Evolutionary conservation across 257 asterid genomes (phyloP).

Genomic region (Nemophila menziesii): DNA sequence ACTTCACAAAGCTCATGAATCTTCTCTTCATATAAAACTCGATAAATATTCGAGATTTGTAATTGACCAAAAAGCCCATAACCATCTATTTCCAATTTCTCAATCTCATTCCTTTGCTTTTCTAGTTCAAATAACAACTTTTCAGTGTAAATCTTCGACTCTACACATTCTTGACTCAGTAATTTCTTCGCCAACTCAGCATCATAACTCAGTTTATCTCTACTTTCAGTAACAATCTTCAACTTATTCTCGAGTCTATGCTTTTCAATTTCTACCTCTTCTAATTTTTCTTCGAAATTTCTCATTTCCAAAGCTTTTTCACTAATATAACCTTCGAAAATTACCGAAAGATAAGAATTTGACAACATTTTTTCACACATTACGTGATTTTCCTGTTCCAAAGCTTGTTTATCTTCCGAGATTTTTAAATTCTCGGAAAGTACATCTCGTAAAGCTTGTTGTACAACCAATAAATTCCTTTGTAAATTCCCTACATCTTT

Average conservation of each 20-base stretch:
- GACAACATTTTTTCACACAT: slow-evolving; percentile 34
- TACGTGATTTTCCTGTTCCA: slow-evolving; percentile 52
- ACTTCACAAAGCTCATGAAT: slow-evolving; percentile 48
- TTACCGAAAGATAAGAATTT: slow-evolving; percentile 35
- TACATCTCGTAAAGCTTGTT: slow-evolving; percentile 29
- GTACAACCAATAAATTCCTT: slow-evolving; percentile 25
- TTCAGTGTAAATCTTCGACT: slow-evolving; percentile 32
- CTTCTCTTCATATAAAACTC: slow-evolving; percentile 62
- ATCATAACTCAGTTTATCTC: background rate
- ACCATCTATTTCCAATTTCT: slow-evolving; percentile 44
- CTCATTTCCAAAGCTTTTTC: slow-evolving; percentile 40
- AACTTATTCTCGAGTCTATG: background rate
- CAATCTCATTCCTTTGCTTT: slow-evolving; percentile 29
- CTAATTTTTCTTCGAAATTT: slow-evolving; percentile 35
- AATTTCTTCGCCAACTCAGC: slow-evolving; percentile 34
- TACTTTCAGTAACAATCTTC: background rate
- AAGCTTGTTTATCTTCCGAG: slow-evolving; percentile 36
- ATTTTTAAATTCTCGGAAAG: slow-evolving; percentile 30
- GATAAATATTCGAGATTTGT: slow-evolving; percentile 42
- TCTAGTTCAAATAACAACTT: slow-evolving; percentile 41
- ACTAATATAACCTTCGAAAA: slow-evolving; percentile 37
- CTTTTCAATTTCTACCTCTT: slow-evolving; percentile 24
- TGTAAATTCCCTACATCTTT: slow-evolving; percentile 16
- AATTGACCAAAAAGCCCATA: slow-evolving; percentile 42
- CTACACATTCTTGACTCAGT: slow-evolving; percentile 24